A percentile compares a stretch with the other conserved stretches of the same genome.
Evolutionary conservation across 306 rosid species (phyloP).

Genomic region (Gastrolobium villosum): DNA sequence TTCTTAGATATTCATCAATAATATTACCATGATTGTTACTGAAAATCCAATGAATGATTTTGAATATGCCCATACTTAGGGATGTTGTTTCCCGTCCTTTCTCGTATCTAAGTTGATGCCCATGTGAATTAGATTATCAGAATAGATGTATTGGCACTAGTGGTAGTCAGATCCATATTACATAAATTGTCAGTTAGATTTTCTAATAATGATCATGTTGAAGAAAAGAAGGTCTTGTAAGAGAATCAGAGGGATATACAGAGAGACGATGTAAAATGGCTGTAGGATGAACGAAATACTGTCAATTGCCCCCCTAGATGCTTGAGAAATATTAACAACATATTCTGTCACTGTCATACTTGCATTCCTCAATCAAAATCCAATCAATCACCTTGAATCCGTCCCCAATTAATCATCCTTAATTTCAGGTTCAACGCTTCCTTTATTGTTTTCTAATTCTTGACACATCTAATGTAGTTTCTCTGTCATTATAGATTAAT

Average conservation of each 20-base stretch:
- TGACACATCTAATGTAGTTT: neutral
- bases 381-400: neutral
- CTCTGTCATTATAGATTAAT: conserved; percentile 7
- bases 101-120: neutral
- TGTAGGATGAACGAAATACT: too few species aligned
- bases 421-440: neutral
- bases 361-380: too few species aligned
- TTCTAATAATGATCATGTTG: conserved; percentile 6
- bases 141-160: conserved; percentile 6
- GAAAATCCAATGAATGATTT: neutral
- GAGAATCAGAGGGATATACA: neutral
- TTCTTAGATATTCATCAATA: neutral
- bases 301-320: too few species aligned
- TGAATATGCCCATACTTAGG: conserved; percentile 5
- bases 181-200: neutral
- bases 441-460: neutral
- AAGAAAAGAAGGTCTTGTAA: neutral
- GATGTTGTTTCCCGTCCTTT: neutral
- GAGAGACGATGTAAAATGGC: too few species aligned
- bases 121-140: neutral
- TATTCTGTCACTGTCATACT: too few species aligned
- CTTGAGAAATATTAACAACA: too few species aligned
- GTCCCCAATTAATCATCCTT: neutral
- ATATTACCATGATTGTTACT: neutral
- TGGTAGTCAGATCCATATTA: conserved; percentile 27